Base-by-base conservation (phyloP, 2,329 filamentous ascomycete genomes). In the Neopestalotiopsis sp. region DNA sequence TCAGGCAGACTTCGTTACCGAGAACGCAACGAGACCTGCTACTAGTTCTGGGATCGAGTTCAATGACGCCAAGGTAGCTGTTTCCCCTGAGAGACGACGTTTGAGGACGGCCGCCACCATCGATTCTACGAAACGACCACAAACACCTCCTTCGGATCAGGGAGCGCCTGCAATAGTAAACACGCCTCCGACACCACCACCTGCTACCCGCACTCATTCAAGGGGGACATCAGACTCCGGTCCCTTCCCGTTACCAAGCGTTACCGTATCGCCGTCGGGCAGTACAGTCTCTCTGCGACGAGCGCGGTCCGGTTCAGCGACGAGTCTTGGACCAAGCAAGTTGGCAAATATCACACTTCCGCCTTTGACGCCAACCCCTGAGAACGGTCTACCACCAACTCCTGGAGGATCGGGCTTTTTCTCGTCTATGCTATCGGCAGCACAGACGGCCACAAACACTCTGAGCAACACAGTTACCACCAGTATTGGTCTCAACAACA, bases 351-450 rank as follows among this genome's bases (percentile, higher is more conserved):
- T 90, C 64, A 90, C 90, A 72, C 86, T 88, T 67, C 89, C 88
- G 17, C 92, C 94, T 9, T 84, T 96, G 66, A 93, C 94, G 3
- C 93, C 94, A 7, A 92, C 91, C 0, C 85, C 89, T 49, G 95
- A 98, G 78, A 85, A 81, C 79, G 91, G 70, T 71, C 81, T 71
- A 65, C 84, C 72, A 75, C 79, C 68, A 85, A 87, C 74, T 75
- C 89, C 88, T 38, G 86, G 88, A 67, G 84, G 87, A 49, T 34
- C 59, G 14, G 91, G 94, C 1, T 98, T 99, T 83, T 98, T 99
- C 81, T 97, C 94, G 4, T 95, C 93, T 32, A 93, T 99, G 77
- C 90, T 99, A 72, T 95, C 94, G 56, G 95, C 92, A 60, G 96
- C 96, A 20, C 95, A 98, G 80, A 98, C 92, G 86, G 95, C 95